A percentile compares a stretch with the other conserved stretches of the same genome.
These are phyloP conservation scores for Candida sp. DNA, from an alignment of 1,139 yeast species.

Conservation along the genomic window DNA sequence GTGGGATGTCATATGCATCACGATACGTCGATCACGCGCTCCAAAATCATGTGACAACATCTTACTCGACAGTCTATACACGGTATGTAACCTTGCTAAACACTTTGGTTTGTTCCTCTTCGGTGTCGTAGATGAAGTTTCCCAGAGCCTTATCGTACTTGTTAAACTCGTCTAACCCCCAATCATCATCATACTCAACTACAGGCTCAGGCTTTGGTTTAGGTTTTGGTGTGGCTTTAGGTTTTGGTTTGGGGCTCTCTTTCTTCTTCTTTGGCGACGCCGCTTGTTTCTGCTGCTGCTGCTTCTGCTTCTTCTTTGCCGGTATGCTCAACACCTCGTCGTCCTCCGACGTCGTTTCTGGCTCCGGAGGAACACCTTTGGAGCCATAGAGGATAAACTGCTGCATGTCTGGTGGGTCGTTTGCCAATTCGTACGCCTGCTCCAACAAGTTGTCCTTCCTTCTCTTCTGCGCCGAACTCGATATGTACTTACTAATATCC, in stretches of 20 bases:
- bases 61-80: background rate
- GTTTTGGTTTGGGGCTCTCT: background rate
- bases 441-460: slow-evolving; percentile 41
- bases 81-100: slow-evolving; percentile 18
- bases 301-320: slow-evolving; percentile 23
- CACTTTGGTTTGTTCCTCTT: slow-evolving; percentile 32
- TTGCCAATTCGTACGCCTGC: slow-evolving; percentile 44
- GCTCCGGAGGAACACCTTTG: slow-evolving; percentile 32
- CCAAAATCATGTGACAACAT: background rate
- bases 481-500: slow-evolving; percentile 33
- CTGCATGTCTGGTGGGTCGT: slow-evolving; percentile 48
- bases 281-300: background rate
- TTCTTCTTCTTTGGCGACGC: background rate
- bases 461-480: slow-evolving; percentile 23
- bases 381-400: slow-evolving; percentile 48
- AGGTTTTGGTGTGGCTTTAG: background rate
- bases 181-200: slow-evolving; percentile 42
- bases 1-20: too few species aligned
- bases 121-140: slow-evolving; percentile 39
- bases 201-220: background rate
- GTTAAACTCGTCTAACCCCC: slow-evolving; percentile 44
- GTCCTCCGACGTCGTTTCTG: slow-evolving; percentile 23
- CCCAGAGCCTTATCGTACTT: slow-evolving; percentile 28
- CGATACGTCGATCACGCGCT: too few species aligned
- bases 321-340: slow-evolving; percentile 13